Conservation (phyloP, 306 rosid species). For the Dalbergia oliveri region DNA sequence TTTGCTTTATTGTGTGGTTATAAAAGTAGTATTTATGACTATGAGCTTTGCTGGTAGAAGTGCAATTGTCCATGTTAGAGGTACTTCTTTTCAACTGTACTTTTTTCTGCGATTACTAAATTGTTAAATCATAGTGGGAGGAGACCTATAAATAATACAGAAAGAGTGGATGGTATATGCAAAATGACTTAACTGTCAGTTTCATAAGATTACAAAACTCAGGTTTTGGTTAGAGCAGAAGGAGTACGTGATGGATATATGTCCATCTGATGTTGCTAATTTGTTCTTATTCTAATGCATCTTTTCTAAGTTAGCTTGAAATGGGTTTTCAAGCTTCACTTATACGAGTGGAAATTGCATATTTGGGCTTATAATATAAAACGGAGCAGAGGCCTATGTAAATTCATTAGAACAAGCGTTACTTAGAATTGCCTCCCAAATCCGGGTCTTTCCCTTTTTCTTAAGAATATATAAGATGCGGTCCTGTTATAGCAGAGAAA, state of each 20-base stretch:
- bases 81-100: neutral
- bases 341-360: neutral
- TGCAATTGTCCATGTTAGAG: neutral
- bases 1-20: neutral
- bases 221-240: too few species aligned
- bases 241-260: neutral
- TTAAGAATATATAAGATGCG: neutral
- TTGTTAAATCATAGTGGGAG: too few species aligned
- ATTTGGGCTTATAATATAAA: neutral
- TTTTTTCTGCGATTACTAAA: neutral
- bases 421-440: neutral
- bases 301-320: neutral
- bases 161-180: too few species aligned
- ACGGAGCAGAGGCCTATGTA: conserved; percentile 17
- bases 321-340: neutral
- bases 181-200: too few species aligned
- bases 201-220: too few species aligned
- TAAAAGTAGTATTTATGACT: neutral
- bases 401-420: conserved; percentile 15
- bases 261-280: neutral
- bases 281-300: neutral
- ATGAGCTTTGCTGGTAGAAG: neutral
- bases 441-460: neutral
- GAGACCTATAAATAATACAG: neutral
- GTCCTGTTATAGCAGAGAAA: neutral